Percentiles rank a stretch among this genome's conserved stretches.
phyloP scores from a whole-genome alignment of 192 early-diverging fungal species.

The Entomortierella parvispora region DNA sequence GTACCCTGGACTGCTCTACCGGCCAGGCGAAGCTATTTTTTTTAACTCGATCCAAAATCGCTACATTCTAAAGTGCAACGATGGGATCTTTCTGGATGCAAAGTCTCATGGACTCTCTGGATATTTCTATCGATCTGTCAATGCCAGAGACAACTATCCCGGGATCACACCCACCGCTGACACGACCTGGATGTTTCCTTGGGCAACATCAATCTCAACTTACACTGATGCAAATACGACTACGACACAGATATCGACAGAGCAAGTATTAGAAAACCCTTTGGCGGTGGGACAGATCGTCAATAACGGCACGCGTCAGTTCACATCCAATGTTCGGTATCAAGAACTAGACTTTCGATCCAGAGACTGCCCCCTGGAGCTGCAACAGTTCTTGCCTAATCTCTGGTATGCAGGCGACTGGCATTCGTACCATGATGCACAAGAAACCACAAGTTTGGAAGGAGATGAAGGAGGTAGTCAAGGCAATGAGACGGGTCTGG shows the following conservation, averaged over 20 bases:
- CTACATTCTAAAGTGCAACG: slow-evolving; percentile 60
- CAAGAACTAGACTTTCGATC: slow-evolving; percentile 56
- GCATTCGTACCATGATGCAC: slow-evolving; percentile 30
- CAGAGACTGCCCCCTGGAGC: slow-evolving; percentile 25
- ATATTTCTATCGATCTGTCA: slow-evolving; percentile 48
- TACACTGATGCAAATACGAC: not conserved
- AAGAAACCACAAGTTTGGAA: not conserved
- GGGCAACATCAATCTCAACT: slow-evolving; percentile 1
- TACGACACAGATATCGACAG: slow-evolving; percentile 4
- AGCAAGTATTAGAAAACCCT: slow-evolving; percentile 39
- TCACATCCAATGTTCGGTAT: slow-evolving; percentile 55
- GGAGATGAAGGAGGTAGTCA: not conserved
- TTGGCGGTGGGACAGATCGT: slow-evolving; percentile 58
- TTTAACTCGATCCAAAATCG: slow-evolving; percentile 55
- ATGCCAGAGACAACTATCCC: slow-evolving; percentile 58
- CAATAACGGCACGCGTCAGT: slow-evolving; percentile 51
- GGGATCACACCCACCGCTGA: slow-evolving; percentile 55
- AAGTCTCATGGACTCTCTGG: slow-evolving; percentile 55
- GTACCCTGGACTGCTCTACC: slow-evolving; percentile 54
- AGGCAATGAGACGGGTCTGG: not conserved
- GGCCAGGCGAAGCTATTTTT: slow-evolving; percentile 55
- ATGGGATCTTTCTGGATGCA: slow-evolving; percentile 57
- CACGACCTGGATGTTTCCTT: slow-evolving; percentile 49
- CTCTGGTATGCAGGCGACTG: slow-evolving; percentile 47
- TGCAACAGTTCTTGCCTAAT: slow-evolving; percentile 59